Evolutionary conservation across 768 basidiomycete species (phyloP), one percentile per base, ranked within the genome.

Genomic region (Leccinum boreale): DNA sequence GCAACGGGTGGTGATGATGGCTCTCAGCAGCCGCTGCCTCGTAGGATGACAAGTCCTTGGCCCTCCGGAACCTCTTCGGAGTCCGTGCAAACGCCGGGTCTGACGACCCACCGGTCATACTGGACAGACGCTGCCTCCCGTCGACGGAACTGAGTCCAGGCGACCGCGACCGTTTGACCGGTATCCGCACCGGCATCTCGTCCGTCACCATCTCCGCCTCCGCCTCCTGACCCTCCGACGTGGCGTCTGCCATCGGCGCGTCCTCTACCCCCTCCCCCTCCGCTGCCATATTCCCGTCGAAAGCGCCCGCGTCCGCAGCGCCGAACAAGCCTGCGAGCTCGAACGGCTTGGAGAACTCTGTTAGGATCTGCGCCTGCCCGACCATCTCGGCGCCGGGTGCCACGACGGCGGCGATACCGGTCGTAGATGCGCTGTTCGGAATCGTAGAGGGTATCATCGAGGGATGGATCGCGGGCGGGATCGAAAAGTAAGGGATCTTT

Each of bases 401-500:
- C 56, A 85, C 77, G n/a, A 44, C 31, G 14, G 48, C 3, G 14
- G 17, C 3, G n/a, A 15, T 36, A 8, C 36, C 8, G 36, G n/a
- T n/a, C 5, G 28, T 24, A 33, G 52, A 69, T 74, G 80, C 70
- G 6, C 75, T 23, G 26, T 15, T 42, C 4, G 66, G 56, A 10
- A 74, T 65, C 12, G 68, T 74, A 0, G 80, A 74, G 5, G 90
- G 88, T 56, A 92, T 79, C 31, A 83, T 79, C 1, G 91, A 92
- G 0, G 92, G 87, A 69, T 95, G 92, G 3, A 91, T 70, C 8
- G 77, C 67, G 0, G 96, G 94, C 9, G 94, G 93, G 3, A 77
- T 69, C 5, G 93, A 92, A 75, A 81, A 90, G 74, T 92, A 98
- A 0, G 92, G 90, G 11, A 98, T 96, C 68, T 94, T 96, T 70